phyloP scores from a whole-genome alignment of 1,284 basidiomycete genomes.

The Pseudozyma thailandica region DNA sequence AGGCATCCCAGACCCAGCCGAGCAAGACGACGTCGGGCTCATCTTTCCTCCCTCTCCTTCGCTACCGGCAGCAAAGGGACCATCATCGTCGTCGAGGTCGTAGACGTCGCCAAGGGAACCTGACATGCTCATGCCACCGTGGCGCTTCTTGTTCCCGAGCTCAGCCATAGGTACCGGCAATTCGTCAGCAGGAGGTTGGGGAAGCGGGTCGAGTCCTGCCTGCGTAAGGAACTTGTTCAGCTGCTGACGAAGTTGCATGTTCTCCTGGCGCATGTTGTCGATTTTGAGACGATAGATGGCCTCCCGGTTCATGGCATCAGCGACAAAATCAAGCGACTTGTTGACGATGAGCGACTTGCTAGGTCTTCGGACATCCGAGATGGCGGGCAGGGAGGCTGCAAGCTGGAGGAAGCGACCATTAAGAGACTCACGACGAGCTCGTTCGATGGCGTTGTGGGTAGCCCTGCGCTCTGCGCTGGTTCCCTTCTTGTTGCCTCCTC shows the following conservation, averaged over 20 bases:
- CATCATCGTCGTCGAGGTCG: conserved; percentile 48
- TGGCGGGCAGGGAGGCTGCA: conserved; percentile 55
- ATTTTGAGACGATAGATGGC: conserved; percentile 52
- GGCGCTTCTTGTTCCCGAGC: conserved; percentile 46
- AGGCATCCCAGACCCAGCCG: conserved; percentile 28
- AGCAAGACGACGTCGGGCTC: conserved; percentile 39
- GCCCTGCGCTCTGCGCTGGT: conserved; percentile 58
- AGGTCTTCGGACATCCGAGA: conserved; percentile 55
- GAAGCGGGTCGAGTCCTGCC: conserved; percentile 45
- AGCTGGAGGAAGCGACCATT: conserved; percentile 61
- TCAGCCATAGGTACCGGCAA: conserved; percentile 46
- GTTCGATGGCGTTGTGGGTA: conserved; percentile 62
- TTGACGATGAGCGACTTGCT: conserved; percentile 63
- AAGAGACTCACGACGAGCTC: conserved; percentile 59
- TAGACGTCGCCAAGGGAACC: conserved; percentile 24
- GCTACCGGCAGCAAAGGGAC: conserved; percentile 33
- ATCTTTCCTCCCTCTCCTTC: conserved; percentile 44
- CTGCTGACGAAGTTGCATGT: conserved; percentile 51
- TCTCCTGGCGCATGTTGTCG: conserved; percentile 49
- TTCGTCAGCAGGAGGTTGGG: conserved; percentile 29
- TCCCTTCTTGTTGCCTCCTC: conserved; percentile 61
- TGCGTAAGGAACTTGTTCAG: conserved; percentile 53
- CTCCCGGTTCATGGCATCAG: conserved; percentile 55
- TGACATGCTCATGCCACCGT: conserved; percentile 4
- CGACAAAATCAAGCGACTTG: conserved; percentile 61